Percentiles rank a stretch among this genome's conserved stretches.
Conservation (phyloP, 2,329 filamentous ascomycete genomes). For the Xylaria sp. region DNA sequence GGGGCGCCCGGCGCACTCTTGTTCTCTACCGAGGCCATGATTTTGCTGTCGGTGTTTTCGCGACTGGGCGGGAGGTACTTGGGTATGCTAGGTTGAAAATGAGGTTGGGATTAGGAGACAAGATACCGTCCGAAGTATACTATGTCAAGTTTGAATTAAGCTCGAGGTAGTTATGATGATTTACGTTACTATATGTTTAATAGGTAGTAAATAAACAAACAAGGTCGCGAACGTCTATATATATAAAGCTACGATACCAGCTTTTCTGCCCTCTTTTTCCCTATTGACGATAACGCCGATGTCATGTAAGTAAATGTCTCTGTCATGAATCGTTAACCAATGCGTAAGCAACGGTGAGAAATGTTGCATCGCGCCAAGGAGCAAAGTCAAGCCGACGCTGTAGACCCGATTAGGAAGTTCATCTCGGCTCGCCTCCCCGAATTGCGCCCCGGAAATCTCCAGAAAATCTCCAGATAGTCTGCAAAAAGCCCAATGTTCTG, state of each 20-base stretch:
- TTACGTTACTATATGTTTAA: too few relatives aligned
- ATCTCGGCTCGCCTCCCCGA: background rate
- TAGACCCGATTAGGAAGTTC: conserved; percentile 1
- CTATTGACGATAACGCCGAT: too few relatives aligned
- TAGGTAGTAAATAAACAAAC: too few relatives aligned
- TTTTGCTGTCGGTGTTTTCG: background rate
- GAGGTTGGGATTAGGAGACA: background rate
- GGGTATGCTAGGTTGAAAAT: background rate
- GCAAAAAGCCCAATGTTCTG: background rate
- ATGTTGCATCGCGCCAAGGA: background rate
- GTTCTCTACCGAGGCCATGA: conserved; percentile 41
- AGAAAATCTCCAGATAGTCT: background rate
- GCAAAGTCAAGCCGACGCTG: background rate
- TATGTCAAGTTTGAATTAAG: background rate
- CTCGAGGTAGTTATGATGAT: background rate
- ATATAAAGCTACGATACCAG: background rate
- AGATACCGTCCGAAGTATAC: background rate
- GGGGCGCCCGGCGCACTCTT: conserved; percentile 51
- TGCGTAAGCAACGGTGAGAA: background rate
- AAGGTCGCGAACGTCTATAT: background rate
- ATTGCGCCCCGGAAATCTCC: background rate
- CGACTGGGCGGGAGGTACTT: background rate
- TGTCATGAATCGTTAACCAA: background rate
- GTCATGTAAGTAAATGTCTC: background rate
- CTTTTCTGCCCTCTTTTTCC: too few relatives aligned